phyloP scores from a whole-genome alignment of 345 rosid species.

The Populus nigra region DNA sequence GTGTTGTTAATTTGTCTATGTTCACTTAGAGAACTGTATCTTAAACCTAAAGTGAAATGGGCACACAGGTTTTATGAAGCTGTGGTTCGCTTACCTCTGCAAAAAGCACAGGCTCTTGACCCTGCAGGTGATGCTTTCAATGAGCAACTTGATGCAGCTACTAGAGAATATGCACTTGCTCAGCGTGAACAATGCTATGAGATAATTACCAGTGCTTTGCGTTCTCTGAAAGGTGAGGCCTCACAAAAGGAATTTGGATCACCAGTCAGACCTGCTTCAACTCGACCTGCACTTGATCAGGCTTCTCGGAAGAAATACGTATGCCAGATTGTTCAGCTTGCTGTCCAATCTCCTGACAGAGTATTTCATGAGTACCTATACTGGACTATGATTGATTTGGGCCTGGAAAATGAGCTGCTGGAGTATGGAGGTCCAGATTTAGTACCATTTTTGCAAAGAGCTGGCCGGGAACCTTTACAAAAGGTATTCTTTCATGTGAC shows the following conservation, averaged over 20 bases:
- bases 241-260: conserved; percentile 53
- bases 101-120: conserved; percentile 88
- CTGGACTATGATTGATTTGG: conserved; percentile 73
- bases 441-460: conserved; percentile 89
- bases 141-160: conserved; percentile 78
- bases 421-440: conserved; percentile 98
- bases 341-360: conserved; percentile 88
- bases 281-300: conserved; percentile 58
- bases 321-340: conserved; percentile 92
- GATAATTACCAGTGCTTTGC: conserved; percentile 70
- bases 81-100: conserved; percentile 87
- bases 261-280: conserved; percentile 46
- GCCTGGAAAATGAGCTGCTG: conserved; percentile 87
- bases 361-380: conserved; percentile 84
- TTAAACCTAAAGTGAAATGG: conserved; percentile 19
- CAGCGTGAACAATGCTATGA: conserved; percentile 90
- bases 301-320: conserved; percentile 71
- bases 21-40: conserved; percentile 6
- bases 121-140: conserved; percentile 91
- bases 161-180: conserved; percentile 68
- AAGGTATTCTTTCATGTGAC: conserved; percentile 48
- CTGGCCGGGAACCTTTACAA: conserved; percentile 58
- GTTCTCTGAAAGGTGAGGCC: conserved; percentile 61
- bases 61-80: conserved; percentile 93
- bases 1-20: not conserved